Evolutionary conservation across 495 filamentous ascomycete species (phyloP).

Genomic region (Hypomontagnella monticulosa): DNA sequence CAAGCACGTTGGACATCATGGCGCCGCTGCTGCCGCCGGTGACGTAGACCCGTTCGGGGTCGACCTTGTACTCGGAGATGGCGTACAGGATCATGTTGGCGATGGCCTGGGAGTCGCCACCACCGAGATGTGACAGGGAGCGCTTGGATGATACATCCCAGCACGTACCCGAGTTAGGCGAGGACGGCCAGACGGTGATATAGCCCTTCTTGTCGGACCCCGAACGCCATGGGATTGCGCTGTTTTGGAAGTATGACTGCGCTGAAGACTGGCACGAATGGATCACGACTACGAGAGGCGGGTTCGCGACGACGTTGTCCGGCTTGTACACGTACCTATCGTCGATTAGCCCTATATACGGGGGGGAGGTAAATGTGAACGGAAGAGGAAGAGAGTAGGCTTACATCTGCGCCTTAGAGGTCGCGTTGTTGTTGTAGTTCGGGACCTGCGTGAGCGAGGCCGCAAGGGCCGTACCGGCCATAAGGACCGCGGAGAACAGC

Average conservation of each 20-base stretch:
- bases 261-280: constrained; percentile 66
- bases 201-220: constrained; percentile 65
- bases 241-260: constrained; percentile 60
- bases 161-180: constrained; percentile 59
- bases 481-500: constrained; percentile 29
- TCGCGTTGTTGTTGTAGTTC: constrained; percentile 53
- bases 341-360: background rate
- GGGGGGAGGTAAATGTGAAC: background rate
- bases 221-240: constrained; percentile 58
- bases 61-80: constrained; percentile 47
- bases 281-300: constrained; percentile 65
- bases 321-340: constrained; percentile 63
- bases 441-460: constrained; percentile 49
- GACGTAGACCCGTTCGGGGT: constrained; percentile 49
- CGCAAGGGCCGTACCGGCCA: constrained; percentile 35
- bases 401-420: constrained; percentile 52
- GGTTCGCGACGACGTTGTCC: constrained; percentile 59
- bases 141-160: constrained; percentile 66
- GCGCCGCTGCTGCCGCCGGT: constrained; percentile 54
- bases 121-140: constrained; percentile 51
- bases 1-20: constrained; percentile 64
- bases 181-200: constrained; percentile 64
- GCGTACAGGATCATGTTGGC: constrained; percentile 55
- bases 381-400: background rate
- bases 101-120: constrained; percentile 53